Evolutionary conservation across 495 filamentous ascomycete genomes (phyloP).

Genomic region (Podospora sp.): DNA sequence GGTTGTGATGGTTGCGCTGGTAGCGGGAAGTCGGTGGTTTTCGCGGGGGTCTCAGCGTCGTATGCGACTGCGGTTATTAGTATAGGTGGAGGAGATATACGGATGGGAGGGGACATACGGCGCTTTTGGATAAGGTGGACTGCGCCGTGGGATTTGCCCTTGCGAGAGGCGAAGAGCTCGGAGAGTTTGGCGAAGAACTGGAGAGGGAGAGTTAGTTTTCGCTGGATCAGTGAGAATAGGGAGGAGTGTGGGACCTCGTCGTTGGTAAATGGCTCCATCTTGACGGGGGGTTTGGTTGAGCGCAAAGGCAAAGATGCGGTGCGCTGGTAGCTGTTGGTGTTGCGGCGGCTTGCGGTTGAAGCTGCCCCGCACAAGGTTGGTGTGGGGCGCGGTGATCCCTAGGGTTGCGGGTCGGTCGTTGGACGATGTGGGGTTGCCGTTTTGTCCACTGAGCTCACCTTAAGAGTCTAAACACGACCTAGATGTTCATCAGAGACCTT

Average conservation of each 20-base stretch:
- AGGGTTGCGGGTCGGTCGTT: not conserved
- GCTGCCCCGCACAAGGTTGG: slow-evolving; percentile 13
- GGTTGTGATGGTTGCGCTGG: slow-evolving; percentile 54
- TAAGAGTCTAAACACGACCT: no score
- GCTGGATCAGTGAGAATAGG: slow-evolving; percentile 24
- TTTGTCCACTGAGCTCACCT: no score
- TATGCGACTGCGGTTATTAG: slow-evolving; percentile 19
- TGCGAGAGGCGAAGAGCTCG: slow-evolving; percentile 69
- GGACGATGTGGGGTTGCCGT: not conserved
- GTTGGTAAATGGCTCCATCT: slow-evolving; percentile 60
- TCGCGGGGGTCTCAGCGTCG: slow-evolving; percentile 6
- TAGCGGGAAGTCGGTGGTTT: slow-evolving; percentile 20
- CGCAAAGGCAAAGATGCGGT: not conserved
- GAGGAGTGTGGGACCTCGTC: slow-evolving; percentile 63
- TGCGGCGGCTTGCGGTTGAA: not conserved
- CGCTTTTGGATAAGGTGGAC: slow-evolving; percentile 87
- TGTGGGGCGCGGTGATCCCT: not conserved
- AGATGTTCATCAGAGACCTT: no score
- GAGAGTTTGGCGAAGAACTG: slow-evolving; percentile 87
- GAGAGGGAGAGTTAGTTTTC: slow-evolving; percentile 12
- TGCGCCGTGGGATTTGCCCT: slow-evolving; percentile 71
- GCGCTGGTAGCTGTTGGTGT: slow-evolving; percentile 1
- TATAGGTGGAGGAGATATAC: slow-evolving; percentile 18
- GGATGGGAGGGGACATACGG: slow-evolving; percentile 44
- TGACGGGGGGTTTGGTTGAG: slow-evolving; percentile 2